Percentiles rank a stretch among this genome's conserved stretches.
Conservation (phyloP, 352 stramenopile species). For the Phytophthora litchii region DNA sequence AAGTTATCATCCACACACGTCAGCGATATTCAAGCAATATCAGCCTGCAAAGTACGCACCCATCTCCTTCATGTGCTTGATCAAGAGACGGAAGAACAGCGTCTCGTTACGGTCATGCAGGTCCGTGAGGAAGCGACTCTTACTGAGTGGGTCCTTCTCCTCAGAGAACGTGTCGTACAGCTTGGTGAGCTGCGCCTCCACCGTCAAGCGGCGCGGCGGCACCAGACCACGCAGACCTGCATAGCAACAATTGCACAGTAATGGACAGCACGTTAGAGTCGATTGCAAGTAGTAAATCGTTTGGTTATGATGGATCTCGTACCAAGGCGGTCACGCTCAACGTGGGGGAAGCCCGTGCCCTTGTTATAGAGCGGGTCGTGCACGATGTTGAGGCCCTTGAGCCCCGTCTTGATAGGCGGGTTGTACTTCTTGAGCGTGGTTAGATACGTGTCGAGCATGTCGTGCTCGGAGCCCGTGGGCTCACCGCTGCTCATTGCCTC, state of each 20-base stretch:
- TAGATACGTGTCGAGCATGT: slow-evolving; percentile 59
- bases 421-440: slow-evolving; percentile 80
- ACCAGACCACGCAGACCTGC: slow-evolving; percentile 83
- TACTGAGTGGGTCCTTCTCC: slow-evolving; percentile 85
- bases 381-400: slow-evolving; percentile 79
- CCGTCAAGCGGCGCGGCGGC: slow-evolving; percentile 71
- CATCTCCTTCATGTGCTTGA: slow-evolving; percentile 92
- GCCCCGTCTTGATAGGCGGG: slow-evolving; percentile 77
- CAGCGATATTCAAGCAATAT: not conserved
- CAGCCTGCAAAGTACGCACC: slow-evolving; percentile 50
- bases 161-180: slow-evolving; percentile 73
- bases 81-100: slow-evolving; percentile 94
- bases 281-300: slow-evolving; percentile 1
- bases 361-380: slow-evolving; percentile 91
- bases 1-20: slow-evolving; percentile 32
- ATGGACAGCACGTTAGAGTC: slow-evolving; percentile 5
- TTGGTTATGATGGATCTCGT: slow-evolving; percentile 1
- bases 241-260: slow-evolving; percentile 5
- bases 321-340: slow-evolving; percentile 86
- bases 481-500: slow-evolving; percentile 39
- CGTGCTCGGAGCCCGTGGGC: slow-evolving; percentile 38
- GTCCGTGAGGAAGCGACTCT: slow-evolving; percentile 94
- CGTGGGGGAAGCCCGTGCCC: slow-evolving; percentile 84
- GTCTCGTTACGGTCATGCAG: slow-evolving; percentile 97
- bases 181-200: slow-evolving; percentile 78